Evolutionary conservation across 768 basidiomycete species (phyloP).

Genomic region (Xerocomellus intermedius): DNA sequence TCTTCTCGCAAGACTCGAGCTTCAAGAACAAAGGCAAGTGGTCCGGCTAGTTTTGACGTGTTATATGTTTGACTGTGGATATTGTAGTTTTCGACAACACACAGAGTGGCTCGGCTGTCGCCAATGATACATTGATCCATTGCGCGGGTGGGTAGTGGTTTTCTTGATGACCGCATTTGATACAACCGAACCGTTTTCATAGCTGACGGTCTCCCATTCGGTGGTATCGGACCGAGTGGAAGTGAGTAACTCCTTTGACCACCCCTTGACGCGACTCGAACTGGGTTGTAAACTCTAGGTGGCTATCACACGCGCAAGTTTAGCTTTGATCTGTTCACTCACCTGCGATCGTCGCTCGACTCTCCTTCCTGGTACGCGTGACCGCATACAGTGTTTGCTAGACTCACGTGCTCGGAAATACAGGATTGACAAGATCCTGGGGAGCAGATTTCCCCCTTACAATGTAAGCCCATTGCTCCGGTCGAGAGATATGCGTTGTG

Average conservation of each 20-base stretch:
- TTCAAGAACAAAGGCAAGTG: conserved; percentile 61
- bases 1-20: conserved; percentile 60
- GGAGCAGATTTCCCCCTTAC: conserved; percentile 32
- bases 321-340: conserved; percentile 77
- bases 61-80: neutral
- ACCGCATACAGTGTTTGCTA: no score
- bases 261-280: neutral
- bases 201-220: conserved; percentile 70
- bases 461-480: conserved; percentile 10
- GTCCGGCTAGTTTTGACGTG: neutral
- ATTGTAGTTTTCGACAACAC: conserved; percentile 64
- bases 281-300: conserved; percentile 34
- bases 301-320: conserved; percentile 73
- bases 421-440: conserved; percentile 27
- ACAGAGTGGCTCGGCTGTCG: conserved; percentile 63
- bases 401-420: neutral
- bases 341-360: conserved; percentile 56
- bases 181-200: neutral
- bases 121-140: conserved; percentile 72
- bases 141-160: conserved; percentile 42
- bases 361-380: conserved; percentile 35
- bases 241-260: conserved; percentile 42
- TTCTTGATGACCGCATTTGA: neutral
- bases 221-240: conserved; percentile 71
- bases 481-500: neutral